Evolutionary conservation across 495 filamentous ascomycete species (phyloP), one percentile per base, ranked within the genome.

Genomic region (Penicillium turbatum): DNA sequence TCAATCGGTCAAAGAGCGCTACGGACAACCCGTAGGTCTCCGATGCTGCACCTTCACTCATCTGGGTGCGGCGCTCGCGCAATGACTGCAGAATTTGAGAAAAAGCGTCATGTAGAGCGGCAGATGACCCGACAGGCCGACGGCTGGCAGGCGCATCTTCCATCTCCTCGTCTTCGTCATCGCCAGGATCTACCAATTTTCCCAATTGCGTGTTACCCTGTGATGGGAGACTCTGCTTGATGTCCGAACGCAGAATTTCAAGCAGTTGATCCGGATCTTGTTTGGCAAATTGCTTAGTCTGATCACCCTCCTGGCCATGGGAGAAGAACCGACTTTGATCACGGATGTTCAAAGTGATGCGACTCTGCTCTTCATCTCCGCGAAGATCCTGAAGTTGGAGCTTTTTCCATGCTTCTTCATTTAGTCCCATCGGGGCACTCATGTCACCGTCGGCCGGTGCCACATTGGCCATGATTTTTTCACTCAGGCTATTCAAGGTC

Each of bases 401-500:
- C 59, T 87, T 71, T 55, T 84, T 77, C 60, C 85, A 92, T 3
- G 87, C 84, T 51, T 82, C 83, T 58, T 90, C 87, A 56, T 95
- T 88, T 56, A 86, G 72, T 10, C 84, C 88, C 49, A 82, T 79
- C 2, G 79, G 80, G 26, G 71, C 80, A 55, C 77, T 78, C 11
- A 82, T 77, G 51, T 89, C 82, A 17, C 77, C 69, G 62, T 96
- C 93, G 5, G 85, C 80, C 1, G 90, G 86, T 5, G 85, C 79
- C 15, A 95, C 89, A 51, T 89, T 86, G 29, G 86, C 86, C 75
- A 98, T 86, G 57, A 98, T 86, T 65, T 93, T 97, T 60, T 90
- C 87, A 60, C 87, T 93, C 48, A 96, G 74, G 48, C 75, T 86
- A 66, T 98, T 98, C 42, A 97, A 72, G 0, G 87, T 88, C 31